phyloP scores from a whole-genome alignment of 192 early-diverging fungal species.

The Coemansia reversa region DNA sequence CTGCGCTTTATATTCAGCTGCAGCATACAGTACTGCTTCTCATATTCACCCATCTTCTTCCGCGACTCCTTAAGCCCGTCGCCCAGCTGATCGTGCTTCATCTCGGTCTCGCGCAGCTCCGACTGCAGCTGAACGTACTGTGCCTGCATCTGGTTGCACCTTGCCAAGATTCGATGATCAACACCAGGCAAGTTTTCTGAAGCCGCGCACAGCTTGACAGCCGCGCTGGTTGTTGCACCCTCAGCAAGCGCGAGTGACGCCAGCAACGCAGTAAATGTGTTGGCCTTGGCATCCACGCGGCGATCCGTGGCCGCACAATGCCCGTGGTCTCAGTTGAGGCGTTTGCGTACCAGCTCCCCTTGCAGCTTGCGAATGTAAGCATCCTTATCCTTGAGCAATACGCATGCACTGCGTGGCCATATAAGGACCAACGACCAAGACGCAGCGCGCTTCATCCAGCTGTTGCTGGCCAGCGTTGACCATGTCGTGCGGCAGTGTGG shows the following conservation, averaged over 20 bases:
- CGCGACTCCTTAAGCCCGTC: constrained; percentile 21
- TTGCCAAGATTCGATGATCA: neutral
- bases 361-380: constrained; percentile 20
- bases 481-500: constrained; percentile 22
- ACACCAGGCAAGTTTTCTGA: constrained; percentile 27
- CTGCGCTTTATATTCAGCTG: constrained; percentile 39
- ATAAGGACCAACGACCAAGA: constrained; percentile 8
- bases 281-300: neutral
- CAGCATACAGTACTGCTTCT: constrained; percentile 29
- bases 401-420: constrained; percentile 13
- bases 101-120: constrained; percentile 16
- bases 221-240: constrained; percentile 40
- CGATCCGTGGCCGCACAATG: constrained; percentile 10
- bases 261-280: neutral
- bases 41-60: constrained; percentile 22
- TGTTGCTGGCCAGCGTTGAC: constrained; percentile 9
- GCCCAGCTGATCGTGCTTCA: constrained; percentile 6
- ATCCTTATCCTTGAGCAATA: constrained; percentile 26
- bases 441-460: constrained; percentile 3
- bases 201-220: constrained; percentile 34
- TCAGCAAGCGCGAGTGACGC: constrained; percentile 35
- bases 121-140: constrained; percentile 5
- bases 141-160: no score
- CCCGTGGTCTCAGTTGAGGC: constrained; percentile 21
- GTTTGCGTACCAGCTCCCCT: constrained; percentile 27